These are phyloP conservation scores for Globisporangium nodosum DNA, from an alignment of 352 stramenopile species.

Conservation along the genomic window DNA sequence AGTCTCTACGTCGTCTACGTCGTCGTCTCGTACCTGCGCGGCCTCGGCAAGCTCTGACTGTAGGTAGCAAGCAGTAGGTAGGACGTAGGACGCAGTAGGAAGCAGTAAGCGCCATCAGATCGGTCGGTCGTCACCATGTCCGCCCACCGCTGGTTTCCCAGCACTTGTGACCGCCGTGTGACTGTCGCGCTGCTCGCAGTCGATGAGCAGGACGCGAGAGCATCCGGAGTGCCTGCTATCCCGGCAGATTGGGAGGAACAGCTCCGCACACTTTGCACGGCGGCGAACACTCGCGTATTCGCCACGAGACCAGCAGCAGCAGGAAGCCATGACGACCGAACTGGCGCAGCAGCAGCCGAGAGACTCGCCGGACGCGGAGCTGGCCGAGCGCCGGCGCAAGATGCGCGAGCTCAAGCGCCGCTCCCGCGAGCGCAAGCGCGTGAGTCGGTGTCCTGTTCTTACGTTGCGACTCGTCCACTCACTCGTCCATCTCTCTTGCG, in stretches of 20 bases:
- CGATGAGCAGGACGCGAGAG: neutral
- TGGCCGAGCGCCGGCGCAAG: constrained; percentile 9
- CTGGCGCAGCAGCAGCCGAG: neutral
- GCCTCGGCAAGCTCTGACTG: constrained; percentile 40
- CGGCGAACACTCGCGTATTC: neutral
- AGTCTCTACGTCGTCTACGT: constrained; percentile 51
- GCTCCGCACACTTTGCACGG: neutral
- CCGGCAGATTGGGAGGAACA: neutral
- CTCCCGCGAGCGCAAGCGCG: constrained; percentile 10
- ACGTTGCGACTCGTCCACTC: neutral
- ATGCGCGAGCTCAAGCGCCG: constrained; percentile 15
- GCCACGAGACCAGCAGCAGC: neutral
- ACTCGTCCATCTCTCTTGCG: neutral
- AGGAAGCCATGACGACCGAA: neutral
- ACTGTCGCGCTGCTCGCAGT: too few relatives aligned
- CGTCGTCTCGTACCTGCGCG: constrained; percentile 49
- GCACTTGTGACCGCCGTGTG: too few relatives aligned
- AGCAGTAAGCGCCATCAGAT: neutral
- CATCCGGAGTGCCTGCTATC: neutral
- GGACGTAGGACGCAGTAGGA: neutral
- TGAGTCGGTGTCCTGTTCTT: neutral
- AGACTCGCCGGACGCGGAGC: neutral
- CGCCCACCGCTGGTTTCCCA: too few relatives aligned
- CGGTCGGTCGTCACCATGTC: too few relatives aligned
- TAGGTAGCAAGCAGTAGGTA: neutral